Evolutionary conservation across 495 filamentous ascomycete genomes (phyloP).

Genomic region (Penicillium verhagenii): DNA sequence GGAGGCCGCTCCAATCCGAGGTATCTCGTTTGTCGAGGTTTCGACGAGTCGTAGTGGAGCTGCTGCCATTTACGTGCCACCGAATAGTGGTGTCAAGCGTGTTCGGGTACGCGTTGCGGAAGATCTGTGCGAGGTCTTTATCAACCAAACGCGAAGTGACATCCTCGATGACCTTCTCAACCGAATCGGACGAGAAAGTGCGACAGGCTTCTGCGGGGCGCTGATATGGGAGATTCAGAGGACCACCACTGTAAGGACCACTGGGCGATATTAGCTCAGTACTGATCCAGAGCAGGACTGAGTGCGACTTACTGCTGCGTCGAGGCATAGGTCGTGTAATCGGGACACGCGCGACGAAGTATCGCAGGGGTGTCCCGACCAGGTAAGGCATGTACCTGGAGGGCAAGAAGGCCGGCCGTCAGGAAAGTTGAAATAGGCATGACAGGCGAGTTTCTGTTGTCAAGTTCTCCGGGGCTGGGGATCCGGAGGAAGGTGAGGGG

Average conservation of each 20-base stretch:
- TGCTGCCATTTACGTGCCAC: slow-evolving; percentile 62
- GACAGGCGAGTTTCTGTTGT: neutral
- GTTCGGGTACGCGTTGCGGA: slow-evolving; percentile 97
- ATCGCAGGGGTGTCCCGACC: slow-evolving; percentile 31
- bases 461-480: neutral
- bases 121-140: slow-evolving; percentile 86
- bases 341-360: slow-evolving; percentile 47
- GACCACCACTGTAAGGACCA: slow-evolving; percentile 74
- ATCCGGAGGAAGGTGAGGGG: slow-evolving; percentile 2
- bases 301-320: slow-evolving; percentile 41
- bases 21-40: slow-evolving; percentile 45
- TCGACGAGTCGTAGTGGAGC: slow-evolving; percentile 27
- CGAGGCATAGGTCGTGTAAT: slow-evolving; percentile 49
- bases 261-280: slow-evolving; percentile 36
- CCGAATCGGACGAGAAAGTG: slow-evolving; percentile 79
- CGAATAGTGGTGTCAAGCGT: slow-evolving; percentile 90
- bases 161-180: slow-evolving; percentile 84
- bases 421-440: slow-evolving; percentile 26
- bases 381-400: slow-evolving; percentile 23
- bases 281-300: neutral
- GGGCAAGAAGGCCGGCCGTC: slow-evolving; percentile 25
- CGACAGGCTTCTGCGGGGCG: slow-evolving; percentile 77
- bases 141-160: slow-evolving; percentile 77
- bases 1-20: slow-evolving; percentile 73
- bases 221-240: slow-evolving; percentile 83